Evolutionary conservation across 768 basidiomycete genomes (phyloP).

Genomic region (Lactarius hengduanensis): DNA sequence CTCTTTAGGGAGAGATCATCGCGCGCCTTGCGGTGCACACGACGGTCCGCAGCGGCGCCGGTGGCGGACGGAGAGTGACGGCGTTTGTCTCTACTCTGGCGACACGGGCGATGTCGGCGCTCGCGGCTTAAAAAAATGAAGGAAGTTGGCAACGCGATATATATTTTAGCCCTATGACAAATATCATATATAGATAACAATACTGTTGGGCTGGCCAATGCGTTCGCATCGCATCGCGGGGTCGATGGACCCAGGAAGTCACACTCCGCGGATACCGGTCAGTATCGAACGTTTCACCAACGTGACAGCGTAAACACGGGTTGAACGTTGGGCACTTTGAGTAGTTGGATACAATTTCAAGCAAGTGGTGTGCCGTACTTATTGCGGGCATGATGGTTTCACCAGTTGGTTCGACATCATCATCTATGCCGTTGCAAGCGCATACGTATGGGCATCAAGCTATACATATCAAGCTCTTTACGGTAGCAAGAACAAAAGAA

Average conservation of each 20-base stretch:
- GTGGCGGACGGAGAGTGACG: neutral
- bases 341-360: neutral
- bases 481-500: neutral
- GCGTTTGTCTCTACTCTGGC: neutral
- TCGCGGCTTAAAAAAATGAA: neutral
- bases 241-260: too few species aligned
- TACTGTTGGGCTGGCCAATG: neutral
- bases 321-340: neutral
- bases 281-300: neutral
- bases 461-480: neutral
- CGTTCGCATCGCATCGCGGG: too few species aligned
- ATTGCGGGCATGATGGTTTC: neutral
- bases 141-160: neutral
- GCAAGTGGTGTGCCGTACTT: neutral
- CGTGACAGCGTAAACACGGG: neutral
- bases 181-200: neutral
- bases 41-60: constrained; percentile 31
- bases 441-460: neutral
- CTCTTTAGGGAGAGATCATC: constrained; percentile 69
- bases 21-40: constrained; percentile 75
- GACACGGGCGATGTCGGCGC: neutral
- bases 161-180: neutral
- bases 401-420: too few species aligned
- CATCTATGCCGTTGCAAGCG: neutral
- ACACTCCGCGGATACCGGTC: neutral